Evolutionary conservation across 129 eudicot species (phyloP), one percentile per base, ranked within the genome.

Genomic region (Flaveria ramosissima): DNA sequence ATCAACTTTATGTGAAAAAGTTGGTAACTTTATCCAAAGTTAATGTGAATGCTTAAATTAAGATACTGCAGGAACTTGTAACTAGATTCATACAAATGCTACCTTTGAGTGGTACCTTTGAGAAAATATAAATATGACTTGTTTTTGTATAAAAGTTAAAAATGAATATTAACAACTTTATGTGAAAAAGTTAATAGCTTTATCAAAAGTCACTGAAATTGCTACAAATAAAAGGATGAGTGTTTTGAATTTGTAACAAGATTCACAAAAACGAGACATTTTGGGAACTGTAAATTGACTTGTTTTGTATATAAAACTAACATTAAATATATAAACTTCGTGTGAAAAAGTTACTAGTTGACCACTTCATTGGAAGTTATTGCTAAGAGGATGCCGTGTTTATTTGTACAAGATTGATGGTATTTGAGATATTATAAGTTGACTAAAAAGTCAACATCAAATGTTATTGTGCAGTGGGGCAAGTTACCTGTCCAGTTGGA

Each of bases 401-500:
- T 16, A 27, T 60, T 23, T 70, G 39, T 48, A 70, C 60, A 45
- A 68, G 9, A 45, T 43, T 43, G 3, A 9, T 68, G 36, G 19
- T 16, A 46, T 46, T 47, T 52, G 9, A 52, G 66, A 52, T 27
- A 52, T 30, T 53, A 19, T 32, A 56, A 72, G 67, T 71, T 72
- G 53, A 24, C 2, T 7, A 0, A 10, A 19, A 21, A 52, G 68
- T 53, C 55, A 65, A 76, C 45, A 32, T 68, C 17, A 2, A 46
- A 30, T 10, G 23, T 41, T 23, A 13, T 78, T 24, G 20, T 17
- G 17, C 41, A 60, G 19, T 27, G 23, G 46, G n/a, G 17, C 16
- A 17, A 26, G 62, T 77, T 68, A 86, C 90, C 90, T 86, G 85
- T 45, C 90, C 88, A 56, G 69, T 65, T 61, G 90, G 90, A 74